Conservation (phyloP, 495 filamentous ascomycete genomes). For the Cercophora samala region DNA sequence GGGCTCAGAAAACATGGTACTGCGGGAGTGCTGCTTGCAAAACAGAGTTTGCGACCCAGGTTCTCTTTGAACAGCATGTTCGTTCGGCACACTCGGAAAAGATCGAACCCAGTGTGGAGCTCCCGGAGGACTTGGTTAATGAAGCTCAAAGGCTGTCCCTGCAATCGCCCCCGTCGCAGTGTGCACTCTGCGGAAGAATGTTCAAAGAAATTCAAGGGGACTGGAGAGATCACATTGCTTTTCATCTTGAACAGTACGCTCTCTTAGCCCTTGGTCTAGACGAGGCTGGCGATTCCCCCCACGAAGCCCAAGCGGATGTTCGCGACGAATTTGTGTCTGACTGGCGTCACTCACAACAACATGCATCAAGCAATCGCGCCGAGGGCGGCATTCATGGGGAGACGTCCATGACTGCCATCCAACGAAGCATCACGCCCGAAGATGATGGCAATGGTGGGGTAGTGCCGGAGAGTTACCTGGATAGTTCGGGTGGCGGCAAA, state of each 20-base stretch:
- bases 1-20: constrained; percentile 22
- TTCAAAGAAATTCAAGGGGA: not conserved
- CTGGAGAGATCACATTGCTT: constrained; percentile 13
- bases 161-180: not conserved
- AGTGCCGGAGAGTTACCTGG: too few relatives aligned
- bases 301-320: not conserved
- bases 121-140: not conserved
- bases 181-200: not conserved
- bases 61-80: constrained; percentile 5
- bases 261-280: constrained; percentile 3
- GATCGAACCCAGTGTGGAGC: not conserved
- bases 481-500: not conserved
- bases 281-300: not conserved
- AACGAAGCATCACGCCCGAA: too few relatives aligned
- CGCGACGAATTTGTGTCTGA: not conserved
- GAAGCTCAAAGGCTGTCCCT: not conserved
- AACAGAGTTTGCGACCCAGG: constrained; percentile 11
- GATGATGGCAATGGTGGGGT: too few relatives aligned
- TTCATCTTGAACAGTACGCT: constrained; percentile 7
- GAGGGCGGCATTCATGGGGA: too few relatives aligned
- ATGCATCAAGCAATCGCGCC: too few relatives aligned
- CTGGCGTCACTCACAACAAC: not conserved
- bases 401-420: too few relatives aligned
- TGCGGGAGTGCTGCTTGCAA: constrained; percentile 18
- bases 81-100: not conserved